Conservation (phyloP, 139 green algal species). For the Zygnema cylindricum region DNA sequence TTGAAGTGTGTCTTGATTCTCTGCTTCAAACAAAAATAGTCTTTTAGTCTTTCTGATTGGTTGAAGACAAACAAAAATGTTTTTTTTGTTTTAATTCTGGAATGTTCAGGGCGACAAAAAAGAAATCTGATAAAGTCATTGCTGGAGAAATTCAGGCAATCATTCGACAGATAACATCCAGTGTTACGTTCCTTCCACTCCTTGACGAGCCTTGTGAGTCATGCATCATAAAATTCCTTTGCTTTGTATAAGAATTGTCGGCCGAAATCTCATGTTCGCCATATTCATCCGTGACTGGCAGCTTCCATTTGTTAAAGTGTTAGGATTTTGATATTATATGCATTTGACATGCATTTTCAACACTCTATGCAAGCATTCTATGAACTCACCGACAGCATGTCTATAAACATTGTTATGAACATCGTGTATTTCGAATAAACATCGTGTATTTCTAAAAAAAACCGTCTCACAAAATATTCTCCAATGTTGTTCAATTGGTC, state of each 20-base stretch:
- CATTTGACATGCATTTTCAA: neutral
- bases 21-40: neutral
- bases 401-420: neutral
- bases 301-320: too few species aligned
- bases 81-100: neutral
- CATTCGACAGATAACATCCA: slow-evolving; percentile 93
- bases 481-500: too few species aligned
- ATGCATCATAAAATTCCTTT: neutral
- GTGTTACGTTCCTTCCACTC: slow-evolving; percentile 93
- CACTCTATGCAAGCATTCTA: neutral
- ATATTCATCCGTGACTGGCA: too few species aligned
- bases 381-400: slow-evolving; percentile 9
- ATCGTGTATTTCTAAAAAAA: too few species aligned
- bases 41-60: slow-evolving; percentile 6
- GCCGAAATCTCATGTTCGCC: too few species aligned
- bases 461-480: neutral
- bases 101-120: slow-evolving; percentile 68
- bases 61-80: too few species aligned
- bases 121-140: slow-evolving; percentile 88
- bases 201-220: slow-evolving; percentile 79
- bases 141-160: slow-evolving; percentile 89
- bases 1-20: neutral
- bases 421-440: neutral
- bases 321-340: too few species aligned
- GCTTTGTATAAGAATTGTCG: neutral